phyloP scores from a whole-genome alignment of 169 alveolate species.

The Plasmodium gallinaceum region DNA sequence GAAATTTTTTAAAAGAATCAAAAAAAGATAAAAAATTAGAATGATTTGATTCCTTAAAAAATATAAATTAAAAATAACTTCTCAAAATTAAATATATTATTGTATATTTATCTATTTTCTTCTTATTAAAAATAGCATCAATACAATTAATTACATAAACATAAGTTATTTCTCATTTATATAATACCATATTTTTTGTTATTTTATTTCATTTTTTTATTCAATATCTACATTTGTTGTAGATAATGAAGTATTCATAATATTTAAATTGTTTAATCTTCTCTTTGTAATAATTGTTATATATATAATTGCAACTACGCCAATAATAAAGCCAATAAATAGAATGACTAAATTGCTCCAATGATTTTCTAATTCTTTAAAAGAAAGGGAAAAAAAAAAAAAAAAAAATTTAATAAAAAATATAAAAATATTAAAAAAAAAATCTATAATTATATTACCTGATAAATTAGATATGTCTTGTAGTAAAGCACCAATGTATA shows the following conservation, averaged over 20 bases:
- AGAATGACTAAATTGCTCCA: slow-evolving; percentile 58
- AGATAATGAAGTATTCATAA: slow-evolving; percentile 63
- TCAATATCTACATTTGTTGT: slow-evolving; percentile 47
- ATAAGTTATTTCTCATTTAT: background rate
- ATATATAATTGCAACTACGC: slow-evolving; percentile 70
- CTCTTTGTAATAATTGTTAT: slow-evolving; percentile 71
- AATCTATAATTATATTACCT: slow-evolving; percentile 22
- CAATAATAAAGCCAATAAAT: slow-evolving; percentile 57
- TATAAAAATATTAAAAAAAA: slow-evolving; percentile 1
- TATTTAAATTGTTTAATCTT: slow-evolving; percentile 62
- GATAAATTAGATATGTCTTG: slow-evolving; percentile 68
- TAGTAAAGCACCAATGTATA: slow-evolving; percentile 73
- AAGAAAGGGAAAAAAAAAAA: background rate
- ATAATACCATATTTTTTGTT: background rate
- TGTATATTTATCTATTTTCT: too few species aligned
- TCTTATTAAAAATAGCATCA: too few species aligned
- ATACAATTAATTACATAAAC: background rate
- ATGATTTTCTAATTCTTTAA: slow-evolving; percentile 54
- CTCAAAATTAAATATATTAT: too few species aligned
- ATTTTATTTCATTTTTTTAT: slow-evolving; percentile 3
- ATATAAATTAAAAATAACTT: too few species aligned
- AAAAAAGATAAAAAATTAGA: background rate
- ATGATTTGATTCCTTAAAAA: too few species aligned
- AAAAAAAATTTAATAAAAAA: background rate
- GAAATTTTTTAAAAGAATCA: background rate